These are phyloP conservation scores for Cyclotella sp. DNA, from an alignment of 108 stramenopile genomes.

Conservation along the genomic window DNA sequence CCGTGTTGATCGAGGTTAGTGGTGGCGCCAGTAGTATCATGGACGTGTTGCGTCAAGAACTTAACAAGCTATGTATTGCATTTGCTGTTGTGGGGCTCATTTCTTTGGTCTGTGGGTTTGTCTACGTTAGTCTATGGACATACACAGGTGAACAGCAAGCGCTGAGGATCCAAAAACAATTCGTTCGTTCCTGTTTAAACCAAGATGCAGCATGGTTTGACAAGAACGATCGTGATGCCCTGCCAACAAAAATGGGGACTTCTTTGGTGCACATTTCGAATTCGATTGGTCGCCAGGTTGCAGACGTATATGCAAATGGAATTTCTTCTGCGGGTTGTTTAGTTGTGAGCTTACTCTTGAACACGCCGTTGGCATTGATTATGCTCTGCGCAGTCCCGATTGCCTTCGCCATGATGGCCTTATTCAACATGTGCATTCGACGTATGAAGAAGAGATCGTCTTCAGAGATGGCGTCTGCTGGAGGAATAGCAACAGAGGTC, in stretches of 20 bases:
- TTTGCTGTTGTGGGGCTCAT: conserved; percentile 40
- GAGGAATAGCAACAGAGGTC: conserved; percentile 64
- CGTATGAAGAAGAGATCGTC: conserved; percentile 30
- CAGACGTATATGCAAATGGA: conserved; percentile 47
- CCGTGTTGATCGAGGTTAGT: conserved; percentile 3
- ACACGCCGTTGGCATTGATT: conserved; percentile 37
- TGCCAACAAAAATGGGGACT: conserved; percentile 50
- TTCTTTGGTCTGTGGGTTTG: conserved; percentile 34
- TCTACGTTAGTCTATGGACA: conserved; percentile 52
- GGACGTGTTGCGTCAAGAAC: conserved; percentile 22
- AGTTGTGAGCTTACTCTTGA: conserved; percentile 39
- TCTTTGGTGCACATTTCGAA: conserved; percentile 42
- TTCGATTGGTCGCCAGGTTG: conserved; percentile 49
- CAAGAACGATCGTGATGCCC: conserved; percentile 38
- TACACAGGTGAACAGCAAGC: conserved; percentile 51
- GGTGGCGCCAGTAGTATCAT: conserved; percentile 17
- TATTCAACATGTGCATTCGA: conserved; percentile 29
- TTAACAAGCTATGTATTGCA: conserved; percentile 37
- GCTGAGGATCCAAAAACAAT: conserved; percentile 44
- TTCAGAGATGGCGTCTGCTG: conserved; percentile 35
- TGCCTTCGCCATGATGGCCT: conserved; percentile 28
- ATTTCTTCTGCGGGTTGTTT: conserved; percentile 36
- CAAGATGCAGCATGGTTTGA: conserved; percentile 57
- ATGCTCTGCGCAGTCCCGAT: conserved; percentile 49
- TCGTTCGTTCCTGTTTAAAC: conserved; percentile 42